phyloP scores from a whole-genome alignment of 2,329 filamentous ascomycete genomes.

The Aquanectria penicillioides region DNA sequence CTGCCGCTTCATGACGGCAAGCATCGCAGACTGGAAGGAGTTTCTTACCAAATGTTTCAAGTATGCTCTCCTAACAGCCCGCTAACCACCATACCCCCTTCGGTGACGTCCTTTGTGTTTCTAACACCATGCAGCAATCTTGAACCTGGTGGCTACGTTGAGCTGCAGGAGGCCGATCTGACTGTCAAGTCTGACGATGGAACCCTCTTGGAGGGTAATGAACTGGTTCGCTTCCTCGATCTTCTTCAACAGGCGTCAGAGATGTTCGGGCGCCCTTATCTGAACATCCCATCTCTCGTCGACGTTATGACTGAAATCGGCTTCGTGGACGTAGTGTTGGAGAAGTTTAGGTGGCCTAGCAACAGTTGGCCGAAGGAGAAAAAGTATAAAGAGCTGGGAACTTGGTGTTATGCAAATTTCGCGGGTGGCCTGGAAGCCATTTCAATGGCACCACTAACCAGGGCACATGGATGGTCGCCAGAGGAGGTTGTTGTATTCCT shows the following conservation, averaged over 20 bases:
- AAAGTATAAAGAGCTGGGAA: slow-evolving; percentile 60
- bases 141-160: slow-evolving; percentile 28
- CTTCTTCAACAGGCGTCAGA: slow-evolving; percentile 41
- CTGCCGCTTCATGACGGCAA: slow-evolving; percentile 4
- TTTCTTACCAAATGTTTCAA: neutral
- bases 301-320: slow-evolving; percentile 57
- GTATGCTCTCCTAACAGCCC: neutral
- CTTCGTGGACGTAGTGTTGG: slow-evolving; percentile 60
- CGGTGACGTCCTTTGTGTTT: no score
- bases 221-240: slow-evolving; percentile 37
- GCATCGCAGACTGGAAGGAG: slow-evolving; percentile 1
- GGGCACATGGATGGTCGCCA: slow-evolving; percentile 34
- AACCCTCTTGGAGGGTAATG: slow-evolving; percentile 27
- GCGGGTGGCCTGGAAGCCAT: slow-evolving; percentile 40
- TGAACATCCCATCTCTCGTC: slow-evolving; percentile 34
- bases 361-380: slow-evolving; percentile 61
- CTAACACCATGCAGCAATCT: slow-evolving; percentile 21
- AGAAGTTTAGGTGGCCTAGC: slow-evolving; percentile 57
- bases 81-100: accelerated
- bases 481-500: slow-evolving; percentile 37
- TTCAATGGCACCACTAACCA: slow-evolving; percentile 43
- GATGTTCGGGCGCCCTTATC: slow-evolving; percentile 42
- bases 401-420: slow-evolving; percentile 38
- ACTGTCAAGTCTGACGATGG: slow-evolving; percentile 28
- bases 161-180: slow-evolving; percentile 34